phyloP scores from a whole-genome alignment of 768 basidiomycete genomes.

The Antrodiella citrinella region DNA sequence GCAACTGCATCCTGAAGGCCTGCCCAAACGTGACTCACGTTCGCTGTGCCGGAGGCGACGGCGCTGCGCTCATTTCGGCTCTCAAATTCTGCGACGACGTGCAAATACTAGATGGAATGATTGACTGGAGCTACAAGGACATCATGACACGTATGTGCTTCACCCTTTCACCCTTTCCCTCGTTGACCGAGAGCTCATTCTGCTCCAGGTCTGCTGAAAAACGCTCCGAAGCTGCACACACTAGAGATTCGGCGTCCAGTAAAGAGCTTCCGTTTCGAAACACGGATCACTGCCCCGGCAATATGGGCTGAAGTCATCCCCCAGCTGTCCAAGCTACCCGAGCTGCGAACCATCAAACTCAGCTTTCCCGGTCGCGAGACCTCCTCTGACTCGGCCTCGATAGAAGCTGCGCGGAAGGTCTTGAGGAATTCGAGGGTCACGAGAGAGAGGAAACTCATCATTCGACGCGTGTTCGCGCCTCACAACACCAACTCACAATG shows the following conservation, averaged over 20 bases:
- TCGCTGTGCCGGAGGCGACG: slow-evolving; percentile 3
- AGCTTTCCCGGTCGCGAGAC: slow-evolving; percentile 1
- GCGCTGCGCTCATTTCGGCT: background rate
- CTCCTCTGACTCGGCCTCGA: background rate
- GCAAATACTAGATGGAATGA: slow-evolving; percentile 5
- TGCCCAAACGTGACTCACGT: slow-evolving; percentile 5
- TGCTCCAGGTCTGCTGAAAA: background rate
- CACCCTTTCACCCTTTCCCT: background rate
- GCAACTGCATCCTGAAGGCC: background rate
- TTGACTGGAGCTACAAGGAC: slow-evolving; percentile 1
- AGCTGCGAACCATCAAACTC: slow-evolving; percentile 2
- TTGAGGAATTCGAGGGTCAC: background rate
- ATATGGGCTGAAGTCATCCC: slow-evolving; percentile 5
- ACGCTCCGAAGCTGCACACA: slow-evolving; percentile 1
- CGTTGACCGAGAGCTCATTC: background rate
- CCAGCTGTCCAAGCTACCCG: background rate
- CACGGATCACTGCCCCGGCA: slow-evolving; percentile 1
- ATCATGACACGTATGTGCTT: slow-evolving; percentile 1
- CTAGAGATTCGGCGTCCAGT: slow-evolving; percentile 7
- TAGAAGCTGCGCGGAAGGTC: slow-evolving; percentile 2
- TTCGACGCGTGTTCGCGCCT: slow-evolving; percentile 2
- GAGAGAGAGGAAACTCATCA: background rate
- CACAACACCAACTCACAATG: background rate
- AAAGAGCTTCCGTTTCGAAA: background rate
- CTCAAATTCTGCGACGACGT: background rate